Evolutionary conservation across 2,329 filamentous ascomycete species (phyloP).

Genomic region (Sclerotinia spermophila): DNA sequence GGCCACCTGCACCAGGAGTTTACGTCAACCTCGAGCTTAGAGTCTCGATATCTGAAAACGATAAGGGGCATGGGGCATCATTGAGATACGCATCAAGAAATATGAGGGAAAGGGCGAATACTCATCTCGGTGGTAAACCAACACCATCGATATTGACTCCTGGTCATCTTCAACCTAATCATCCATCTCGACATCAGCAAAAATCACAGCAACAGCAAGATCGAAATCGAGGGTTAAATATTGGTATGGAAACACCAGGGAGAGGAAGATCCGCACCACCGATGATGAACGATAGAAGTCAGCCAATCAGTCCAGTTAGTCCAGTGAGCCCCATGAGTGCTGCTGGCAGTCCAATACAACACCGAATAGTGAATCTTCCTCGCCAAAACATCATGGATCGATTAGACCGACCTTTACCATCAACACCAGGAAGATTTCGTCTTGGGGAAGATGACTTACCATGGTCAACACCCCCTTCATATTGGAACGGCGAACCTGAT

Average conservation of each 20-base stretch:
- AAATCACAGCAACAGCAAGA: constrained; percentile 11
- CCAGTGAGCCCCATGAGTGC: constrained; percentile 25
- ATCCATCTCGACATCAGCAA: constrained; percentile 8
- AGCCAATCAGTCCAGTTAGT: constrained; percentile 23
- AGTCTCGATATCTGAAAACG: constrained; percentile 29
- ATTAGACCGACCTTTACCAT: constrained; percentile 28
- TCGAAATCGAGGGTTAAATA: constrained; percentile 18
- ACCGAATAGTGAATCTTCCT: constrained; percentile 19
- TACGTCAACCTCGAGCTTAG: constrained; percentile 34
- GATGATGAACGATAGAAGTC: constrained; percentile 24
- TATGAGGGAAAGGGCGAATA: constrained; percentile 28
- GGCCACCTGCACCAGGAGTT: constrained; percentile 26
- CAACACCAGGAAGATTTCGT: constrained; percentile 34
- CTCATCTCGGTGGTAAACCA: constrained; percentile 4
- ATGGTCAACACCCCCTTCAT: constrained; percentile 35
- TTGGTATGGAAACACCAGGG: constrained; percentile 18
- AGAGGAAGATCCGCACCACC: constrained; percentile 34
- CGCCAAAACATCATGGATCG: constrained; percentile 1
- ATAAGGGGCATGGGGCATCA: constrained; percentile 28
- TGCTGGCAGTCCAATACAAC: constrained; percentile 21
- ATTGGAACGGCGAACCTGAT: constrained; percentile 23
- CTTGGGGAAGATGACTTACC: constrained; percentile 36
- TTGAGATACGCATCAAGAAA: constrained; percentile 31
- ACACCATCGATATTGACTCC: constrained; percentile 14
- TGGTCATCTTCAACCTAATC: background rate